A percentile compares a stretch with the other conserved stretches of the same genome.
Conservation (phyloP, 1,139 yeast species). For the Candida smagusa region DNA sequence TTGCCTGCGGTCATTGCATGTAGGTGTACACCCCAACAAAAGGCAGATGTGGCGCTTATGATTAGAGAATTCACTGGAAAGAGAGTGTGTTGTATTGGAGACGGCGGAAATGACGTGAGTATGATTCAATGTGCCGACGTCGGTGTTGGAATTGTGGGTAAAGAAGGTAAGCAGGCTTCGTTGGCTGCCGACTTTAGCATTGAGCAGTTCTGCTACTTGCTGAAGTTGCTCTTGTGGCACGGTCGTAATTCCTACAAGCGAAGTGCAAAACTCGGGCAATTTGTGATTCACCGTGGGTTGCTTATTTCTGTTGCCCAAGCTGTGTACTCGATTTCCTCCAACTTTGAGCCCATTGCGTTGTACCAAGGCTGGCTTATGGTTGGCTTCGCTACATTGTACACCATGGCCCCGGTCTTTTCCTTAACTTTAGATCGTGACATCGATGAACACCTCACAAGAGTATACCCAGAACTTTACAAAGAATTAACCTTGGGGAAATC, state of each 20-base stretch:
- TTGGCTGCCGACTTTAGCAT: conserved; percentile 95
- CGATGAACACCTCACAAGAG: conserved; percentile 80
- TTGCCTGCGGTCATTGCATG: conserved; percentile 95
- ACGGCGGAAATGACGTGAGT: conserved; percentile 98
- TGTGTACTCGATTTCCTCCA: conserved; percentile 79
- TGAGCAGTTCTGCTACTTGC: conserved; percentile 85
- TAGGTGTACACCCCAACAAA: conserved; percentile 98
- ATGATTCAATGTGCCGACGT: conserved; percentile 99
- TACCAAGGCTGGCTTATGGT: conserved; percentile 98
- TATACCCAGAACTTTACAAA: conserved; percentile 92
- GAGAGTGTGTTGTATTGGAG: conserved; percentile 96
- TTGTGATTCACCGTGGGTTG: conserved; percentile 93
- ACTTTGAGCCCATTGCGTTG: conserved; percentile 89
- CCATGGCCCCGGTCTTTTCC: conserved; percentile 98
- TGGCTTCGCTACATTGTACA: conserved; percentile 93
- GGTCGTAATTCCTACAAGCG: conserved; percentile 96
- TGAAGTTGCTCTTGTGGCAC: conserved; percentile 90
- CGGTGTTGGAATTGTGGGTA: conserved; percentile 98
- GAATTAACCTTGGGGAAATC: conserved; percentile 89
- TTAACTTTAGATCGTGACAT: conserved; percentile 89
- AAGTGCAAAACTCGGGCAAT: conserved; percentile 91
- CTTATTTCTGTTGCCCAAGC: conserved; percentile 96
- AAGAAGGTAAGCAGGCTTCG: conserved; percentile 97
- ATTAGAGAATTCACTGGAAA: conserved; percentile 80
- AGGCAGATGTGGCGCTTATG: conserved; percentile 86